Evolutionary conservation across 192 early-diverging fungal genomes (phyloP).

Genomic region (Pecoramyces ruminantium): DNA sequence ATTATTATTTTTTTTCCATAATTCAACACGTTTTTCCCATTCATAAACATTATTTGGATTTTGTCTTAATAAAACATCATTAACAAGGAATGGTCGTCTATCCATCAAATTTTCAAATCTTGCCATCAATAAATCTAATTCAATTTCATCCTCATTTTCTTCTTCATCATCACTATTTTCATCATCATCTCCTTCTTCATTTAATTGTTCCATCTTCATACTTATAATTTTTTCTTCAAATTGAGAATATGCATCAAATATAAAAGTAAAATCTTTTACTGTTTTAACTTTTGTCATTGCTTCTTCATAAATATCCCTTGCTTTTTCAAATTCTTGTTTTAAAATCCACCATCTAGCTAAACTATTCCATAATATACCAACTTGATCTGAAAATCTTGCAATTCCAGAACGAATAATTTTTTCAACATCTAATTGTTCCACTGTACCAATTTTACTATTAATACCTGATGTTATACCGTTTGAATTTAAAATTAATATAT

Average conservation of each 20-base stretch:
- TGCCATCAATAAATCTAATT: constrained; percentile 66
- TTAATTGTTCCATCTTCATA: constrained; percentile 51
- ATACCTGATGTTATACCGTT: constrained; percentile 1
- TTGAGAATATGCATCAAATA: constrained; percentile 93
- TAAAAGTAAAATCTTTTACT: constrained; percentile 78
- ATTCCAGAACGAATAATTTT: constrained; percentile 73
- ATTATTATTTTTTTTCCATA: constrained; percentile 29
- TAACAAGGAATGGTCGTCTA: constrained; percentile 78
- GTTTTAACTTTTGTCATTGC: constrained; percentile 59
- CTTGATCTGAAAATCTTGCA: constrained; percentile 58
- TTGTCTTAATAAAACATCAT: constrained; percentile 78
- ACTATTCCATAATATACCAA: constrained; percentile 73
- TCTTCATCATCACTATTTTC: constrained; percentile 18
- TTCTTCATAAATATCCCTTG: constrained; percentile 89
- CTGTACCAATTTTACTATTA: constrained; percentile 3
- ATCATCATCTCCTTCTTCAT: constrained; percentile 13
- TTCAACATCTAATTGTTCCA: constrained; percentile 55
- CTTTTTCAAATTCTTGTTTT: constrained; percentile 59
- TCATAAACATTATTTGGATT: constrained; percentile 79
- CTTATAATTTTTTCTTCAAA: constrained; percentile 70
- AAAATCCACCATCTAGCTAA: constrained; percentile 59
- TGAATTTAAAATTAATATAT: constrained; percentile 17
- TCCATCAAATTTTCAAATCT: constrained; percentile 85
- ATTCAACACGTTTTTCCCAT: constrained; percentile 73
- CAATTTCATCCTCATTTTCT: constrained; percentile 29